Conservation (phyloP, 345 rosid species). For the Diplotaxis tenuifolia region DNA sequence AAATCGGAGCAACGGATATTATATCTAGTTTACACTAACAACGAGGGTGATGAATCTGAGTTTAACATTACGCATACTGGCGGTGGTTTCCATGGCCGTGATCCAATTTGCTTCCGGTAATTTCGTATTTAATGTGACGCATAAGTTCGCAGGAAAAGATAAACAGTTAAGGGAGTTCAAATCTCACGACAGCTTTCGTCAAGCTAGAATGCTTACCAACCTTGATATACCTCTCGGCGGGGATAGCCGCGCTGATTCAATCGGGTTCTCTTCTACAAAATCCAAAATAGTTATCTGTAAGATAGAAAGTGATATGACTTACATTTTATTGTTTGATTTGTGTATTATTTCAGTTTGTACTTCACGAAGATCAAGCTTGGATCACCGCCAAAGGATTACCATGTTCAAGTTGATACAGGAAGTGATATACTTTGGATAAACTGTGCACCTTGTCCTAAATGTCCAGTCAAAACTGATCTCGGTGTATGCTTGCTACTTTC, state of each 20-base stretch:
- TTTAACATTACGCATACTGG: slow-evolving; percentile 17
- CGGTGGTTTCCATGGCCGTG: slow-evolving; percentile 30
- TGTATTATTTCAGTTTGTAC: slow-evolving; percentile 59
- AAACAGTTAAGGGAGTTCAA: slow-evolving; percentile 50
- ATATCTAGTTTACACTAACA: neutral
- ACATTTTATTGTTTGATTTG: neutral
- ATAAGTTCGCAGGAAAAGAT: slow-evolving; percentile 56
- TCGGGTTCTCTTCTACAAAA: slow-evolving; percentile 53
- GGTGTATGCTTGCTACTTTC: slow-evolving; percentile 52
- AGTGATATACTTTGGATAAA: slow-evolving; percentile 97
- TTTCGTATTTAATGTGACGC: slow-evolving; percentile 56
- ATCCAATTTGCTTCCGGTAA: slow-evolving; percentile 40
- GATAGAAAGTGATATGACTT: neutral
- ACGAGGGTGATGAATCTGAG: slow-evolving; percentile 38
- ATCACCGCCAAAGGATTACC: slow-evolving; percentile 64
- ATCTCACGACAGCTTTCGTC: slow-evolving; percentile 74
- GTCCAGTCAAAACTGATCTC: slow-evolving; percentile 76
- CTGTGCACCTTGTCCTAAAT: slow-evolving; percentile 65
- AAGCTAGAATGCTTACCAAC: slow-evolving; percentile 58
- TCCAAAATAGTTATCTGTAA: neutral
- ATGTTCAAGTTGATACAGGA: slow-evolving; percentile 95
- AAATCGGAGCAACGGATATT: neutral
- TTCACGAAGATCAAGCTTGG: slow-evolving; percentile 76
- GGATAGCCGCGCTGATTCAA: slow-evolving; percentile 63
- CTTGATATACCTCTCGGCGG: slow-evolving; percentile 73